A percentile compares a stretch with the other conserved stretches of the same genome.
These are phyloP conservation scores for Saccharomycopsis microspora DNA, from an alignment of 805 yeast species.

Conservation along the genomic window DNA sequence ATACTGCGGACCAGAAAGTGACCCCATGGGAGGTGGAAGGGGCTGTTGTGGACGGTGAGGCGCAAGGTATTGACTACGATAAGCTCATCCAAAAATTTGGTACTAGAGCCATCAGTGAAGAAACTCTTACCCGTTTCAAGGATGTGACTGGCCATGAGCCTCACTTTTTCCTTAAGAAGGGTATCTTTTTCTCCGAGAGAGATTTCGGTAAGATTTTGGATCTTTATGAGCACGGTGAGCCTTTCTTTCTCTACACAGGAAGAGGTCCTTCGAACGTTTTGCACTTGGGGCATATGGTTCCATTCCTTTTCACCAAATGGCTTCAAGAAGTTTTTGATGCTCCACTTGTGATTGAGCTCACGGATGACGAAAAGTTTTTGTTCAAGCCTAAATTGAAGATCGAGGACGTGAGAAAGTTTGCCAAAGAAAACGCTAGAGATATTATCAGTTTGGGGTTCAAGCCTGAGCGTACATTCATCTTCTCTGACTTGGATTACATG, in stretches of 20 bases:
- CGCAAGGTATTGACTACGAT: slow-evolving; percentile 87
- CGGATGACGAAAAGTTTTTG: slow-evolving; percentile 94
- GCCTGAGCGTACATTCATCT: slow-evolving; percentile 88
- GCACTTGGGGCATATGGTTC: slow-evolving; percentile 96
- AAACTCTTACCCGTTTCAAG: slow-evolving; percentile 64
- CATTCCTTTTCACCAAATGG: slow-evolving; percentile 94
- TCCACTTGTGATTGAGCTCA: slow-evolving; percentile 85
- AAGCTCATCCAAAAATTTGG: slow-evolving; percentile 83
- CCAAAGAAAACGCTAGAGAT: slow-evolving; percentile 81
- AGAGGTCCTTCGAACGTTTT: slow-evolving; percentile 94
- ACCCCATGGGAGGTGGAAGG: slow-evolving; percentile 99
- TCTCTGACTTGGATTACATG: slow-evolving; percentile 88
- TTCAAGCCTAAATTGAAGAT: slow-evolving; percentile 87
- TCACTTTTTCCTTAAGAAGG: slow-evolving; percentile 82
- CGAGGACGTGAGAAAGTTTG: slow-evolving; percentile 73
- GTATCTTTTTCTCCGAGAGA: slow-evolving; percentile 87
- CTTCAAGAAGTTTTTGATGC: slow-evolving; percentile 95
- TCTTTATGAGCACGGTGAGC: slow-evolving; percentile 88
- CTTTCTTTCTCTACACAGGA: slow-evolving; percentile 92
- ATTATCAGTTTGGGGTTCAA: slow-evolving; percentile 91
- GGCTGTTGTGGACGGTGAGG: slow-evolving; percentile 88
- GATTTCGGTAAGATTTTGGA: slow-evolving; percentile 71
- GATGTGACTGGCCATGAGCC: slow-evolving; percentile 83
- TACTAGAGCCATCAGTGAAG: slow-evolving; percentile 58
- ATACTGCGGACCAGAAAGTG: slow-evolving; percentile 37